phyloP scores from a whole-genome alignment of 2,329 filamentous ascomycete species.

The Remersonia thermophila region DNA sequence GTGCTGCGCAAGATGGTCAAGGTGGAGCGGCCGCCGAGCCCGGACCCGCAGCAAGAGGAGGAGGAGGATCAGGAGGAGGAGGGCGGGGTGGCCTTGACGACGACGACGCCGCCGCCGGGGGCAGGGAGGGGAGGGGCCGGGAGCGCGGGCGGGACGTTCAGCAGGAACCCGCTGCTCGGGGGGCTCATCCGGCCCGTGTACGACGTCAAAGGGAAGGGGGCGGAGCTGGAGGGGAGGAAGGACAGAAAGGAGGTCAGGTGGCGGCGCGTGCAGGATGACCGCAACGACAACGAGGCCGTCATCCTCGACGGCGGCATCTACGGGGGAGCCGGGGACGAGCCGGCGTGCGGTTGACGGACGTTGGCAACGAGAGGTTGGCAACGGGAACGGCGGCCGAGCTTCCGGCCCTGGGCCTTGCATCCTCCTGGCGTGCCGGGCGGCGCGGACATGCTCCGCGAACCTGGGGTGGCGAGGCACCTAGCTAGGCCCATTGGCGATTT shows the following conservation, averaged over 20 bases:
- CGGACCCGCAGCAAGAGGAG: conserved; percentile 32
- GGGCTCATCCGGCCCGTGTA: conserved; percentile 53
- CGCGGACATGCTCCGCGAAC: too few relatives aligned
- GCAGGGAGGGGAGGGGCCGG: conserved; percentile 25
- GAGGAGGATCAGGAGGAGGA: conserved; percentile 23
- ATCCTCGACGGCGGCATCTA: conserved; percentile 46
- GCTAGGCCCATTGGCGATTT: too few relatives aligned
- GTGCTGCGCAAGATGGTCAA: conserved; percentile 62
- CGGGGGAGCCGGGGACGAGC: conserved; percentile 30
- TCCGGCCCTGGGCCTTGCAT: background rate
- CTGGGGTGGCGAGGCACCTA: too few relatives aligned
- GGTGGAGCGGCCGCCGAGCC: conserved; percentile 44
- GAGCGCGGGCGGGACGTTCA: conserved; percentile 42
- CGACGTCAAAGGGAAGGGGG: conserved; percentile 40
- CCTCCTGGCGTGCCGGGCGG: too few relatives aligned
- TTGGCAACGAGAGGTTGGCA: background rate
- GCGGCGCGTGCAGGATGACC: conserved; percentile 49
- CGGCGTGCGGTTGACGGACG: conserved; percentile 25
- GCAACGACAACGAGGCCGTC: conserved; percentile 44
- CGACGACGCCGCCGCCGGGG: conserved; percentile 25
- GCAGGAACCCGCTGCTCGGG: conserved; percentile 54
- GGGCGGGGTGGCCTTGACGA: conserved; percentile 16
- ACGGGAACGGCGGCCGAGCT: background rate
- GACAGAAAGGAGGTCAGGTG: conserved; percentile 33
- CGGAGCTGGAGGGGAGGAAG: conserved; percentile 29